Percentiles rank a stretch among this genome's conserved stretches.
Evolutionary conservation across 2,329 filamentous ascomycete species (phyloP).

Genomic region (Alternaria sp.): DNA sequence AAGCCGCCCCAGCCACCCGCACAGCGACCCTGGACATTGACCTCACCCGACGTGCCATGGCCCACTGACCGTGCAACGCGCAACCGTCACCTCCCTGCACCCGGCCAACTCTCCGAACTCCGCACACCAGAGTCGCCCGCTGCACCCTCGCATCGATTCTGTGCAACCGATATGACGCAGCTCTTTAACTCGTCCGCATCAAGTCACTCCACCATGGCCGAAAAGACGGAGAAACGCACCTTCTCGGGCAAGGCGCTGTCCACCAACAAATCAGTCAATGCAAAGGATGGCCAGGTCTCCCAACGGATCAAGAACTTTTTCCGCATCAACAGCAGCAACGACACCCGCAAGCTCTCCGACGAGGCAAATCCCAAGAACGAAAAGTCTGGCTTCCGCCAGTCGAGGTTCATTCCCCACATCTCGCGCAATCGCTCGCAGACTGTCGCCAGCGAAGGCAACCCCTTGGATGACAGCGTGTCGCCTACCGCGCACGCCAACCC

Average conservation of each 20-base stretch:
- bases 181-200: slow-evolving; percentile 52
- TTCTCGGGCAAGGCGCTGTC: slow-evolving; percentile 58
- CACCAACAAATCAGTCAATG: slow-evolving; percentile 58
- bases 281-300: slow-evolving; percentile 63
- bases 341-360: slow-evolving; percentile 51
- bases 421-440: slow-evolving; percentile 89
- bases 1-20: slow-evolving; percentile 35
- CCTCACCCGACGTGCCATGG: slow-evolving; percentile 39
- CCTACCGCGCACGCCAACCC: slow-evolving; percentile 95
- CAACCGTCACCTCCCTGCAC: slow-evolving; percentile 20
- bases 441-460: slow-evolving; percentile 90
- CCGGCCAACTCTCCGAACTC: slow-evolving; percentile 1
- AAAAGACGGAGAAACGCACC: slow-evolving; percentile 60
- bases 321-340: slow-evolving; percentile 67
- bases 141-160: slow-evolving; percentile 5
- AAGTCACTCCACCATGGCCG: slow-evolving; percentile 49
- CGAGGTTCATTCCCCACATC: slow-evolving; percentile 86
- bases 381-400: slow-evolving; percentile 79
- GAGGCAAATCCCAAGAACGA: slow-evolving; percentile 63
- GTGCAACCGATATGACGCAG: slow-evolving; percentile 50
- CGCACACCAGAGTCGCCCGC: not conserved
- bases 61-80: slow-evolving; percentile 43
- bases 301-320: slow-evolving; percentile 75
- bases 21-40: slow-evolving; percentile 11
- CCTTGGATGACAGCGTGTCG: slow-evolving; percentile 85